These are phyloP conservation scores for Canariomyces notabilis DNA, from an alignment of 2,329 filamentous ascomycete genomes.

Conservation along the genomic window DNA sequence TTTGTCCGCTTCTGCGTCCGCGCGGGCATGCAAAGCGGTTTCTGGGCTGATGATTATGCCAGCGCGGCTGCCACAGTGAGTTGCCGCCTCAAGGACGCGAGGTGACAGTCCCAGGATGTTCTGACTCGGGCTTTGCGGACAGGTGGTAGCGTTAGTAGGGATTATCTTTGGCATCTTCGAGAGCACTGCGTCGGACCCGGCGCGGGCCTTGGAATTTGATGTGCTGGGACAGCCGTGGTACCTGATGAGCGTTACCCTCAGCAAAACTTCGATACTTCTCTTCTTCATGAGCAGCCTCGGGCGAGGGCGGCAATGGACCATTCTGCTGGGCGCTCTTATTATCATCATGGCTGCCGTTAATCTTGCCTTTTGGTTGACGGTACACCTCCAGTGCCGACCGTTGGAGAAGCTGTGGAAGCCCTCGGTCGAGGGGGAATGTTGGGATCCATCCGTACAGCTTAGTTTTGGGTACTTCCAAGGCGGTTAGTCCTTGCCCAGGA, in stretches of 20 bases:
- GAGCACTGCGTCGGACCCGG: constrained; percentile 24
- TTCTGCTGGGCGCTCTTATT: constrained; percentile 29
- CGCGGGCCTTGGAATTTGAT: constrained; percentile 31
- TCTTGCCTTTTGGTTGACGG: constrained; percentile 30
- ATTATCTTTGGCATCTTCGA: constrained; percentile 34
- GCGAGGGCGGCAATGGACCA: constrained; percentile 28
- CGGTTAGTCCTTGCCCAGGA: constrained; percentile 13
- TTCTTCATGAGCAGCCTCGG: constrained; percentile 32
- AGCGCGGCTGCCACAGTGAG: constrained; percentile 32
- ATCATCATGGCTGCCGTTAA: constrained; percentile 32
- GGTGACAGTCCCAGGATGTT: neutral
- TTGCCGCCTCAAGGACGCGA: neutral
- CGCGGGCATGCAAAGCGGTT: constrained; percentile 24
- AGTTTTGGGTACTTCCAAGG: constrained; percentile 35
- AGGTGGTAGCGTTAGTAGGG: constrained; percentile 33
- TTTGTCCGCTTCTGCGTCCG: constrained; percentile 31
- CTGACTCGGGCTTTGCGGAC: constrained; percentile 4
- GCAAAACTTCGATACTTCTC: constrained; percentile 36
- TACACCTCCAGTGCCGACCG: constrained; percentile 35
- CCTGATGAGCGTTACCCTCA: constrained; percentile 32
- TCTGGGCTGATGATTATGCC: constrained; percentile 33
- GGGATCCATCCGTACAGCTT: constrained; percentile 29
- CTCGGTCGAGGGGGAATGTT: constrained; percentile 29
- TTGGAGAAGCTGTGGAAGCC: constrained; percentile 35
- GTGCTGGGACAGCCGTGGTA: constrained; percentile 35